Evolutionary conservation across 2,329 filamentous ascomycete species (phyloP).

Genomic region (Aureobasidium sp.): DNA sequence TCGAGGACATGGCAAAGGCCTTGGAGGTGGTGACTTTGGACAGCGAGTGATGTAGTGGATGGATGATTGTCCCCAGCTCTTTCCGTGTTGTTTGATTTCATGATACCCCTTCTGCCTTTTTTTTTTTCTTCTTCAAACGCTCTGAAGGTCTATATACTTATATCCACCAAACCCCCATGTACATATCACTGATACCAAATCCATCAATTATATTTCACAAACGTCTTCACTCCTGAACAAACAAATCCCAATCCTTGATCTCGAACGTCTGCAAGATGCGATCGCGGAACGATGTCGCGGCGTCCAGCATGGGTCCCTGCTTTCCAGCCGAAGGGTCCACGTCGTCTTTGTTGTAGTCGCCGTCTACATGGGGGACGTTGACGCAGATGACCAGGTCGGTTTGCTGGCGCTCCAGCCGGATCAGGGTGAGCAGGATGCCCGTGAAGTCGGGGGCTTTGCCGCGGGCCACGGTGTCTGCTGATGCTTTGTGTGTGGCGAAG

Average conservation of each 20-base stretch:
- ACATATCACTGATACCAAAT: neutral
- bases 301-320: conserved; percentile 58
- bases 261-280: conserved; percentile 65
- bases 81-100: neutral
- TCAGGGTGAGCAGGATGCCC: conserved; percentile 65
- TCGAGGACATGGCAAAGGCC: conserved; percentile 17
- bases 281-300: conserved; percentile 53
- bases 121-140: neutral
- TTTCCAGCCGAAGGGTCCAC: conserved; percentile 58
- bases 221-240: conserved; percentile 39
- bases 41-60: conserved; percentile 14
- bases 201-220: too few relatives aligned
- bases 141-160: neutral
- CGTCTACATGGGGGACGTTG: conserved; percentile 76
- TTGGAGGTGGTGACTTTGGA: conserved; percentile 19
- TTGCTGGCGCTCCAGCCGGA: conserved; percentile 63
- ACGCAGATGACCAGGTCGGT: conserved; percentile 80
- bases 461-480: conserved; percentile 19
- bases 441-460: conserved; percentile 44
- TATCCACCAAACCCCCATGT: neutral
- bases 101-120: neutral
- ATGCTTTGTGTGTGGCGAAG: conserved; percentile 47
- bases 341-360: conserved; percentile 63
- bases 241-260: conserved; percentile 73
- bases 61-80: neutral